These are phyloP conservation scores for Scutellaria baicalensis DNA, from an alignment of 257 asterid species.

Conservation along the genomic window DNA sequence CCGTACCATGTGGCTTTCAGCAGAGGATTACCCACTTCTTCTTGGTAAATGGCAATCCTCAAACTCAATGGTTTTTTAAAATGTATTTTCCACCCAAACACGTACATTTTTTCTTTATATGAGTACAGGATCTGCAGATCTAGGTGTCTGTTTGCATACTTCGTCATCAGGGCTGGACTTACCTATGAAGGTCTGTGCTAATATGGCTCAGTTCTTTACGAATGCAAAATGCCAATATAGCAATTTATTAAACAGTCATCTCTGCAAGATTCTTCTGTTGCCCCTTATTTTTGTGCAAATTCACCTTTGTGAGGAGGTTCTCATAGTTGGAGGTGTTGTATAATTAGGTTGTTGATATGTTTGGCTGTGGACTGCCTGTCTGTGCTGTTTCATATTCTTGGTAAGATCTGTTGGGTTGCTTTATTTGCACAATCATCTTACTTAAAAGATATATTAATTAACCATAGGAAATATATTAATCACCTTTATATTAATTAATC, in stretches of 20 bases:
- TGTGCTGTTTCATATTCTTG: conserved; percentile 98
- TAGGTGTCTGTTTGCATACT: conserved; percentile 92
- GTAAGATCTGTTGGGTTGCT: conserved; percentile 31
- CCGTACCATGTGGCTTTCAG: conserved; percentile 95
- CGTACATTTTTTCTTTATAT: conserved; percentile 12
- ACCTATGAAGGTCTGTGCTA: conserved; percentile 79
- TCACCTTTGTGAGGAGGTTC: neutral
- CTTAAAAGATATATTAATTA: neutral
- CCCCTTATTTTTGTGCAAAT: neutral
- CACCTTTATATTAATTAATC: neutral
- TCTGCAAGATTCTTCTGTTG: neutral
- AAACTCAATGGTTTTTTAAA: neutral
- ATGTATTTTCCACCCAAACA: neutral
- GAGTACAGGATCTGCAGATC: conserved; percentile 79
- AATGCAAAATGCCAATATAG: neutral
- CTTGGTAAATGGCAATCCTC: conserved; percentile 55
- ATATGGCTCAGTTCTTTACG: neutral
- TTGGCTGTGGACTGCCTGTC: conserved; percentile 96
- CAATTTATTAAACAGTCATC: neutral
- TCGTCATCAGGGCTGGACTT: conserved; percentile 95
- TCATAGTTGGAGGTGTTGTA: conserved; percentile 7
- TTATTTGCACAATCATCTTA: conserved; percentile 1
- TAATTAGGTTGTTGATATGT: conserved; percentile 91
- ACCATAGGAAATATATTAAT: neutral
- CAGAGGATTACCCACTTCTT: conserved; percentile 95